These are phyloP conservation scores for Gloeophyllum trabeum DNA, from an alignment of 768 basidiomycete genomes.

Conservation along the genomic window DNA sequence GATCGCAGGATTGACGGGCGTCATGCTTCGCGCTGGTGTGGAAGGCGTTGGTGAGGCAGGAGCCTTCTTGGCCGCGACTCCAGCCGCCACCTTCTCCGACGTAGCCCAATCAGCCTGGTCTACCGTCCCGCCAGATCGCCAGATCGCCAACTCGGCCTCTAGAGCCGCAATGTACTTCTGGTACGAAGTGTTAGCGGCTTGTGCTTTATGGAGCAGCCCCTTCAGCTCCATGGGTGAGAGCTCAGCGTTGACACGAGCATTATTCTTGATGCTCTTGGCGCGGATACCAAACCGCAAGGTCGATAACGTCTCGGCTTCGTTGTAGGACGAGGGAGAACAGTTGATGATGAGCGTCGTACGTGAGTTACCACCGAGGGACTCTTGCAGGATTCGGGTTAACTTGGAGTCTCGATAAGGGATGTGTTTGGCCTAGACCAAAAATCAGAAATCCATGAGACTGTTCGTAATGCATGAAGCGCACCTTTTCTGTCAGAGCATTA, in stretches of 20 bases:
- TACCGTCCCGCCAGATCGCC: conserved; percentile 82
- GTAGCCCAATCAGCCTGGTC: conserved; percentile 76
- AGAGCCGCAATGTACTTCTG: conserved; percentile 82
- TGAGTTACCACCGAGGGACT: conserved; percentile 92
- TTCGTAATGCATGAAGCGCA: conserved; percentile 18
- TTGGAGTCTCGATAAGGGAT: conserved; percentile 99
- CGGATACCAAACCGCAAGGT: conserved; percentile 99
- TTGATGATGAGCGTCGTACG: conserved; percentile 98
- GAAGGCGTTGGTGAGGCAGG: conserved; percentile 30
- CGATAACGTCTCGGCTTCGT: conserved; percentile 91
- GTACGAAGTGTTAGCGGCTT: conserved; percentile 72
- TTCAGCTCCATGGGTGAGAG: conserved; percentile 95
- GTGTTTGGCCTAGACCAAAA: conserved; percentile 67
- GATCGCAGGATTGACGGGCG: conserved; percentile 63
- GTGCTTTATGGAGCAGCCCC: conserved; percentile 79
- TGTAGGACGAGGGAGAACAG: conserved; percentile 96
- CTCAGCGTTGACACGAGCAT: conserved; percentile 96
- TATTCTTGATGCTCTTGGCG: conserved; percentile 99
- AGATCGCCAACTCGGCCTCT: conserved; percentile 83
- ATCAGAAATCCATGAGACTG: conserved; percentile 1
- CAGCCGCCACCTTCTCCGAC: conserved; percentile 43
- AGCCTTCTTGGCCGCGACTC: conserved; percentile 15
- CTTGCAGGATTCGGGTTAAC: conserved; percentile 97
- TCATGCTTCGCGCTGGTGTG: conserved; percentile 57
- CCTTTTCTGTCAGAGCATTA: conserved; percentile 97